Evolutionary conservation across 768 basidiomycete genomes (phyloP).

Genomic region (Amanita pallidorosea): DNA sequence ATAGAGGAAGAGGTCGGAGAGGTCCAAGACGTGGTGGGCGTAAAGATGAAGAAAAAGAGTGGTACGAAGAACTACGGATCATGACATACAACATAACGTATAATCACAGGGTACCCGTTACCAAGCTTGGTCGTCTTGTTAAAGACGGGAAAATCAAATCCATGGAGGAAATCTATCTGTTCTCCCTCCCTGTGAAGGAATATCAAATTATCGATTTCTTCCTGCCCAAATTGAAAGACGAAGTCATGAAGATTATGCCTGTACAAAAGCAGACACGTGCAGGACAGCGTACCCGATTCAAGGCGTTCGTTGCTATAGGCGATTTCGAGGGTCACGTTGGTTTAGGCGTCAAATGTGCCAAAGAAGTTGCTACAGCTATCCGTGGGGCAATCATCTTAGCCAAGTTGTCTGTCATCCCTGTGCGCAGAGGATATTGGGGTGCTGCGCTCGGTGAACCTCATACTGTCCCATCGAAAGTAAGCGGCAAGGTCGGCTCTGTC

Average conservation of each 20-base stretch:
- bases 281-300: conserved; percentile 99
- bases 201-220: conserved; percentile 99
- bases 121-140: conserved; percentile 97
- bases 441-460: conserved; percentile 97
- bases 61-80: conserved; percentile 41
- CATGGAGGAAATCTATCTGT: conserved; percentile 99
- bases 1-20: conserved; percentile 79
- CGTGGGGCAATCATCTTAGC: conserved; percentile 99
- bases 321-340: conserved; percentile 99
- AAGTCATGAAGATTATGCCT: conserved; percentile 99
- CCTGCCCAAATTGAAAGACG: conserved; percentile 98
- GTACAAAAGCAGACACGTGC: conserved; percentile 99
- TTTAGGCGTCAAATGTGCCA: conserved; percentile 98
- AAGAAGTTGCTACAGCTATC: conserved; percentile 99
- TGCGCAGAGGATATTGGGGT: conserved; percentile 99
- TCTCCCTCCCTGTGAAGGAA: conserved; percentile 99
- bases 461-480: conserved; percentile 97
- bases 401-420: conserved; percentile 95
- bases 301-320: conserved; percentile 99
- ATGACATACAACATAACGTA: not conserved
- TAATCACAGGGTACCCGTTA: conserved; percentile 81
- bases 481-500: conserved; percentile 97
- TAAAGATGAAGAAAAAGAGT: conserved; percentile 99
- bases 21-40: conserved; percentile 92
- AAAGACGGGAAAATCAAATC: conserved; percentile 99